Conservation (phyloP, 1,139 yeast genomes). For the Hyphopichia khmerensis region DNA sequence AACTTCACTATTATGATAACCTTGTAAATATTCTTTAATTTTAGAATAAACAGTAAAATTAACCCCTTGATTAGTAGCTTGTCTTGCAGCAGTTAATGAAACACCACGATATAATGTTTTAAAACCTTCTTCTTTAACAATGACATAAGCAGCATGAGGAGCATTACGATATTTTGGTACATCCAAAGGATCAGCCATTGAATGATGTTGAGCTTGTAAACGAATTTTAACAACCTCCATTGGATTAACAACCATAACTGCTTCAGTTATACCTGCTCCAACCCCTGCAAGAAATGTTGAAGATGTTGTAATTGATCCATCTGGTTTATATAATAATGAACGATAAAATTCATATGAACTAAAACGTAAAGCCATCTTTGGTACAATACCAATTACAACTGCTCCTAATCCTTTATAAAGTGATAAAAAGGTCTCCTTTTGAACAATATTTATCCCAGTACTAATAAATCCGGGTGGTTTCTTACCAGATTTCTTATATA, state of each 20-base stretch:
- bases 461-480: conserved; percentile 83
- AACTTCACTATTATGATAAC: conserved; percentile 59
- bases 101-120: conserved; percentile 92
- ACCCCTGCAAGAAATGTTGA: conserved; percentile 88
- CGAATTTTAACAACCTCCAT: conserved; percentile 97
- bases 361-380: conserved; percentile 97
- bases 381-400: conserved; percentile 94
- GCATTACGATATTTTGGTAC: conserved; percentile 90
- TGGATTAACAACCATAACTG: conserved; percentile 91
- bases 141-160: conserved; percentile 83
- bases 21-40: conserved; percentile 69
- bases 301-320: conserved; percentile 71
- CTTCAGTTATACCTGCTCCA: conserved; percentile 97
- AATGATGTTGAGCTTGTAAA: conserved; percentile 92
- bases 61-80: conserved; percentile 98
- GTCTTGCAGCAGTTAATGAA: conserved; percentile 93
- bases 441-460: conserved; percentile 78
- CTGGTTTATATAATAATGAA: conserved; percentile 59
- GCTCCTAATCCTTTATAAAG: conserved; percentile 96
- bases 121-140: conserved; percentile 88
- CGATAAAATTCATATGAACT: conserved; percentile 91
- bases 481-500: conserved; percentile 60
- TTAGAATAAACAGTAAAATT: conserved; percentile 94
- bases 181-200: conserved; percentile 78
- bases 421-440: conserved; percentile 80